Base-by-base conservation (phyloP, 208 protist genomes). In the Trypanosoma melophagium region DNA sequence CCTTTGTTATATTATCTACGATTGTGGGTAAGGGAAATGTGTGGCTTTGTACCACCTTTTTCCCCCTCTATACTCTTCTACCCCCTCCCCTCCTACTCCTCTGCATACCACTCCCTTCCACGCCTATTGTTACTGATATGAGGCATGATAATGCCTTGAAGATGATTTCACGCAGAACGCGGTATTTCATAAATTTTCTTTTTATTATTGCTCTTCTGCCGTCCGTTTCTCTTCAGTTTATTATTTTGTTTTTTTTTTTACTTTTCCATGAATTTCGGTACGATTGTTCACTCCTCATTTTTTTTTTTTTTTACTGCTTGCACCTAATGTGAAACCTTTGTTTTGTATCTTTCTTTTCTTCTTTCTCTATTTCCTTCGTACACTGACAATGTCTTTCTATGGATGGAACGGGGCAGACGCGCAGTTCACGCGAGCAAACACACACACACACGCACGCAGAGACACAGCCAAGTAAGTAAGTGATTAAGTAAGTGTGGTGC, bases 271-370 rank as follows among this genome's bases (percentile, higher is more conserved):
- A 42, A 8, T 31, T 52, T 66, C 3, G 55, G 60, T 38, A 35
- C 49, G 14, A 10, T 10, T 19, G 8, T 35, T 42, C 35, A 7
- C 22, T 54, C 31, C 17, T 21, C 47, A 5, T 21, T 21, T 21
- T 56, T 21, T 41, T 12, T 28, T 13, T 41, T 24, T 8, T n/a
- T 35, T 21, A 2, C 8, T 7, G 10, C 19, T 31, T 24, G 5
- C 25, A 14, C 38, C 50, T 47, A 13, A 54, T 41, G 17, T 47
- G 52, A 53, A 1, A 35, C 28, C 28, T 45, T 7, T 19, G 47
- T 28, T 60, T 52, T 24, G 38, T 22, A 24, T 47, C 14, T 61
- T 53, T 69, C 21, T 72, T 71, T 51, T 2, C 55, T 38, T 31
- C 53, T 57, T 53, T 50, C 53, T 35, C 14, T 69, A 17, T 58